Percentiles rank a stretch among this genome's conserved stretches.
Conservation (phyloP, 2,329 filamentous ascomycete genomes). For the Cytospora mali region DNA sequence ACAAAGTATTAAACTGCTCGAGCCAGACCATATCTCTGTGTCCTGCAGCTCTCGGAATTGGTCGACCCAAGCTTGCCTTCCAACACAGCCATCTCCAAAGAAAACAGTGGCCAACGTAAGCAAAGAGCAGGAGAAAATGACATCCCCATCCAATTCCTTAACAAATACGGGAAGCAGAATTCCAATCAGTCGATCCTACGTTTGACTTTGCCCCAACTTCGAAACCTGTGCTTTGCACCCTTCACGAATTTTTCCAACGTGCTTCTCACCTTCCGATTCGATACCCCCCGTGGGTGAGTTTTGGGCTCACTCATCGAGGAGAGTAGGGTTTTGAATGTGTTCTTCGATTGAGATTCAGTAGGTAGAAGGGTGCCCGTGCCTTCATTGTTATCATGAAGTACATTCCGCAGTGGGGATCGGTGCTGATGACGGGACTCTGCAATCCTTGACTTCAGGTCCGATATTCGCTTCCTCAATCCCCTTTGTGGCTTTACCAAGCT, state of each 20-base stretch:
- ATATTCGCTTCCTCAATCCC: constrained; percentile 33
- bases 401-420: neutral
- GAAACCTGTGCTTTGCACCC: constrained; percentile 23
- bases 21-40: neutral
- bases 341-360: neutral
- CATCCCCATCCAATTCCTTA: neutral
- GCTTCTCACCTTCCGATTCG: constrained; percentile 17
- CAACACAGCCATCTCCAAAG: constrained; percentile 2
- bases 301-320: neutral
- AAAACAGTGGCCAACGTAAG: neutral
- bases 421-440: constrained; percentile 29
- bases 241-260: constrained; percentile 24
- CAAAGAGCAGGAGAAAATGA: neutral
- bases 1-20: neutral
- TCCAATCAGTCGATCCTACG: constrained; percentile 9
- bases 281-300: neutral
- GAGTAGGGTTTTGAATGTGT: neutral
- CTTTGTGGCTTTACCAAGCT: constrained; percentile 26
- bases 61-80: constrained; percentile 7
- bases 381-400: neutral
- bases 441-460: constrained; percentile 32
- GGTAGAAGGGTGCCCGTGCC: neutral
- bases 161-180: neutral
- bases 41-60: neutral
- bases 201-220: constrained; percentile 23